Evolutionary conservation across 495 filamentous ascomycete species (phyloP).

Genomic region (Penicillium subrubescens): DNA sequence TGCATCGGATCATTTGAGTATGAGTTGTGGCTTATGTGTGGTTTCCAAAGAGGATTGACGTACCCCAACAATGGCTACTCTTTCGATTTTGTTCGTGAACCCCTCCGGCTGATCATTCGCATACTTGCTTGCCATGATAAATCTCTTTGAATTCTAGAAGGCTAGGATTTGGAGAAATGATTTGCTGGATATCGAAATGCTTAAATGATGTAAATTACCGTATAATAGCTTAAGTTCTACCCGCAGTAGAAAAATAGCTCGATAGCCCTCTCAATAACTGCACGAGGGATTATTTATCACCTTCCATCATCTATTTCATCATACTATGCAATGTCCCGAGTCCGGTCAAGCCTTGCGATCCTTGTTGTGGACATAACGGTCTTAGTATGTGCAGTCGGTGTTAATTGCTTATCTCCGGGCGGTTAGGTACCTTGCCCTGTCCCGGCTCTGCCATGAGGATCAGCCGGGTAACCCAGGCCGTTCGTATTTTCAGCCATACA

Average conservation of each 20-base stretch:
- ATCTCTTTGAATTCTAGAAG: not conserved
- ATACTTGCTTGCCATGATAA: constrained; percentile 1
- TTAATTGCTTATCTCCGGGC: constrained; percentile 2
- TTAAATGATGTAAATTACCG: not conserved
- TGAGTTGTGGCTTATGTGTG: not conserved
- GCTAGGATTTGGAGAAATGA: not conserved
- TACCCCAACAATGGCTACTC: constrained; percentile 8
- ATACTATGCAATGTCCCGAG: not conserved
- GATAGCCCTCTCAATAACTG: not conserved
- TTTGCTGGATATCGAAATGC: not conserved
- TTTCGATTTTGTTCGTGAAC: constrained; percentile 8
- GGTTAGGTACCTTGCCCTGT: not conserved
- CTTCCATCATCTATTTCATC: not conserved
- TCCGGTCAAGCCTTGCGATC: not conserved
- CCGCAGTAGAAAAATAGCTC: not conserved
- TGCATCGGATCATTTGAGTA: not conserved
- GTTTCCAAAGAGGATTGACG: not conserved
- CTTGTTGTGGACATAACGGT: not conserved
- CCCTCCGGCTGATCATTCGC: constrained; percentile 10
- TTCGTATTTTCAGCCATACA: not conserved
- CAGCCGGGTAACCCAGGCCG: not conserved
- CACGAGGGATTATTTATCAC: not conserved
- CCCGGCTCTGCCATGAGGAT: not conserved
- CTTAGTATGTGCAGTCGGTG: not conserved
- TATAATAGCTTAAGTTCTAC: not conserved